phyloP scores from a whole-genome alignment of 176 grass and related monocot species.

The Triticum timopheevii region DNA sequence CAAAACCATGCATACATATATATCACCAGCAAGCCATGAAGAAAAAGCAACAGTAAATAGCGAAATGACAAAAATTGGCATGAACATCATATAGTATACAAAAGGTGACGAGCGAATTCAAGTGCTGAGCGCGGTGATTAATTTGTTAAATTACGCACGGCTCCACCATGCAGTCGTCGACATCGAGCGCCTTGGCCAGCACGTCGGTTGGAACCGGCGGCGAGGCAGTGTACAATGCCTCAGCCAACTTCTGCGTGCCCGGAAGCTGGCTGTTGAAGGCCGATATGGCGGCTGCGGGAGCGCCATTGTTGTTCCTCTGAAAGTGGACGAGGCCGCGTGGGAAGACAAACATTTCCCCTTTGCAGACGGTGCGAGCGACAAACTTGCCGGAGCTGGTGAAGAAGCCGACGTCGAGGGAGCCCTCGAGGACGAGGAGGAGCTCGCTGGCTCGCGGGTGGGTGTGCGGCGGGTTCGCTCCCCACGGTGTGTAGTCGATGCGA shows the following conservation, averaged over 20 bases:
- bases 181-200: slow-evolving; percentile 52
- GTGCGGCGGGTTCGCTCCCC: slow-evolving; percentile 41
- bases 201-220: slow-evolving; percentile 47
- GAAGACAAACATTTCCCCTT: slow-evolving; percentile 45
- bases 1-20: too few relatives aligned
- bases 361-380: slow-evolving; percentile 27
- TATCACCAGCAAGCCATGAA: too few relatives aligned
- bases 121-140: neutral
- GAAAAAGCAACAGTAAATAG: too few relatives aligned
- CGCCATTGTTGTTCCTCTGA: neutral
- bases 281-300: slow-evolving; percentile 33
- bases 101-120: neutral
- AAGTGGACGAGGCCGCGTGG: slow-evolving; percentile 45
- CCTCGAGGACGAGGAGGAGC: slow-evolving; percentile 41
- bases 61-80: too few relatives aligned
- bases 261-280: slow-evolving; percentile 73
- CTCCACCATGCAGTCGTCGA: slow-evolving; percentile 45
- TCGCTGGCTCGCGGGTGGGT: slow-evolving; percentile 50
- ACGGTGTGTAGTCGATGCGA: slow-evolving; percentile 42
- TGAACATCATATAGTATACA: too few relatives aligned
- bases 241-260: slow-evolving; percentile 45
- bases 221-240: slow-evolving; percentile 41
- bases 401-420: slow-evolving; percentile 48
- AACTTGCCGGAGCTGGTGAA: slow-evolving; percentile 4
- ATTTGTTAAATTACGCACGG: neutral